These are phyloP conservation scores for Diophrys sp. DNA, from an alignment of 73 alveolate genomes.

Conservation along the genomic window DNA sequence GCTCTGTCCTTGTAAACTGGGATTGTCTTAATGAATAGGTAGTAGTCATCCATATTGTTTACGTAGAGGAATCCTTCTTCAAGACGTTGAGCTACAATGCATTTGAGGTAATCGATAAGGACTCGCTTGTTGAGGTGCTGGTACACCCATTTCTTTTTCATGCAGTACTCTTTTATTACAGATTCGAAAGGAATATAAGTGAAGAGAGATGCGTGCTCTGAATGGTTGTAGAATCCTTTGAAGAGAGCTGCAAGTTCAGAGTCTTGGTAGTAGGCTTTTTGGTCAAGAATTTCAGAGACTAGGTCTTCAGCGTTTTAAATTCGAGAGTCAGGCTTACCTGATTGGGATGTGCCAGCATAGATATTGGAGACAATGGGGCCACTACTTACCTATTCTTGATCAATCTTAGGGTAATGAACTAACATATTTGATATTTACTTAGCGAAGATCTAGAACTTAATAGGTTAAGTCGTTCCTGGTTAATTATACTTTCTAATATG, in stretches of 20 bases:
- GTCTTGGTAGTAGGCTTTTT: too few species aligned
- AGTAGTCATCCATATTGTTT: slow-evolving; percentile 2
- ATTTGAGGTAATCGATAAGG: neutral
- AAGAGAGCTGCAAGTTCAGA: too few species aligned
- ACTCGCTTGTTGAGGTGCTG: neutral
- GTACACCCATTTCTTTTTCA: slow-evolving; percentile 3
- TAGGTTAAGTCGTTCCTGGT: neutral
- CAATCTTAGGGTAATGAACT: slow-evolving; percentile 6
- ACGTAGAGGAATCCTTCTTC: slow-evolving; percentile 1
- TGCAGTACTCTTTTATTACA: neutral
- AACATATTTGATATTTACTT: neutral
- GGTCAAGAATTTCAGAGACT: too few species aligned
- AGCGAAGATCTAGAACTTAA: neutral
- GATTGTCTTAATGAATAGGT: neutral
- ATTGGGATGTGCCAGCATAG: too few species aligned
- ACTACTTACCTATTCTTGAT: too few species aligned
- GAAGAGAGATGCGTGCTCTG: too few species aligned
- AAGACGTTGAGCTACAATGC: neutral
- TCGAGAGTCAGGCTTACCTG: too few species aligned
- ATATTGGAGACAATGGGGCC: too few species aligned
- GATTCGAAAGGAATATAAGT: neutral
- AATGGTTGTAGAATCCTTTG: too few species aligned
- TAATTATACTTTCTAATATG: neutral
- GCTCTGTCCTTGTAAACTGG: neutral
- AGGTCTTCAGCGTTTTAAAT: too few species aligned